Evolutionary conservation across 768 basidiomycete genomes (phyloP).

Genomic region (Exidia glandulosa): DNA sequence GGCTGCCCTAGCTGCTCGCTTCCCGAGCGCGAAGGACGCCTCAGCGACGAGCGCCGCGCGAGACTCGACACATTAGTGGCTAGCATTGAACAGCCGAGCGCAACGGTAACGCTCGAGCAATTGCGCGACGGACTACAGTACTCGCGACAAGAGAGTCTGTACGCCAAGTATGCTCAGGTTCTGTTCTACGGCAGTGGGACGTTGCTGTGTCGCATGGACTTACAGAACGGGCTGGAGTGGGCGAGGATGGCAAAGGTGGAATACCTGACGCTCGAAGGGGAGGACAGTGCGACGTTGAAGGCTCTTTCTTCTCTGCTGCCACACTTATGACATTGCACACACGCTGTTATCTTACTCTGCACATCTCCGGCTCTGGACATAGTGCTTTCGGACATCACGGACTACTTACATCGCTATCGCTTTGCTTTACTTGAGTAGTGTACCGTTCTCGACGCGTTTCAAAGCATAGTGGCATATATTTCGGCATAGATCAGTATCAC

Average conservation of each 20-base stretch:
- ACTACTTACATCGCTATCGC: too few species aligned
- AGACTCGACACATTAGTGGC: not conserved
- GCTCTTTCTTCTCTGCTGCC: not conserved
- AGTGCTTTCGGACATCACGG: too few species aligned
- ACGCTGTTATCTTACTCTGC: not conserved
- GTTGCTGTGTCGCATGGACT: not conserved
- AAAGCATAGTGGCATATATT: too few species aligned
- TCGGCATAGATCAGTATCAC: too few species aligned
- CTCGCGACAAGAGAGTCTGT: not conserved
- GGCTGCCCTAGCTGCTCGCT: constrained; percentile 1
- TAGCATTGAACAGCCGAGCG: not conserved
- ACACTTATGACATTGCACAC: not conserved
- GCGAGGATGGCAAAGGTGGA: not conserved
- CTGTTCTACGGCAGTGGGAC: not conserved
- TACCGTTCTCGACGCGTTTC: too few species aligned
- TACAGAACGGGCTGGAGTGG: not conserved
- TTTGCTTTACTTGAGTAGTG: too few species aligned
- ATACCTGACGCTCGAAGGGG: not conserved
- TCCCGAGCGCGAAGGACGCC: not conserved
- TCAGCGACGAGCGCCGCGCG: not conserved
- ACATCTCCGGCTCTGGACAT: too few species aligned
- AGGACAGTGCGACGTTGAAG: not conserved
- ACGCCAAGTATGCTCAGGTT: not conserved
- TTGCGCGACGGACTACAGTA: not conserved
- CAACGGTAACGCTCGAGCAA: not conserved